Conservation (phyloP, 225 moss, liverwort and hornwort genomes). For the Bryoerythrophyllum caledonicum region DNA sequence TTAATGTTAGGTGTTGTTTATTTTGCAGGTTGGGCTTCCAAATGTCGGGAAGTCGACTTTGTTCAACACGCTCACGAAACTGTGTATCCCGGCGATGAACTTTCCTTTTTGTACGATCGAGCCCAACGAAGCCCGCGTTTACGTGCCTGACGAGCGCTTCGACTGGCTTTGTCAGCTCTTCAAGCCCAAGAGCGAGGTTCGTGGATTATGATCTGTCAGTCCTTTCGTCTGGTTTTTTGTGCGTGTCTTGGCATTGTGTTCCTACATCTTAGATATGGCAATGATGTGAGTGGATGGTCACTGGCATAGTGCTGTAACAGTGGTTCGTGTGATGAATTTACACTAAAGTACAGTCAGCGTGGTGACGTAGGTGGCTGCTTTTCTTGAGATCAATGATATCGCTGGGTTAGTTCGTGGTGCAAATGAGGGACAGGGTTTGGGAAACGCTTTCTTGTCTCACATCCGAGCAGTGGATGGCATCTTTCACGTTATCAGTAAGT, state of each 20-base stretch:
- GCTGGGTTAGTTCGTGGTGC: slow-evolving; percentile 98
- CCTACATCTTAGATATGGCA: not conserved
- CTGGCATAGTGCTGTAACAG: not conserved
- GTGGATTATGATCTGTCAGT: slow-evolving; percentile 5
- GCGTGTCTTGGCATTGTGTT: not conserved
- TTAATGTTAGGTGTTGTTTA: not conserved
- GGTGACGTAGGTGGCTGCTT: slow-evolving; percentile 76
- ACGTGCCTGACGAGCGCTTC: slow-evolving; percentile 90
- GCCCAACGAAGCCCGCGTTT: slow-evolving; percentile 96
- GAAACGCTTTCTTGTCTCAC: slow-evolving; percentile 95
- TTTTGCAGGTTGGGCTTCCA: slow-evolving; percentile 87
- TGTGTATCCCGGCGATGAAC: slow-evolving; percentile 91
- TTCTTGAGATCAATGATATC: slow-evolving; percentile 96
- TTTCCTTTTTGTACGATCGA: slow-evolving; percentile 99
- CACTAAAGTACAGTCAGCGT: not conserved
- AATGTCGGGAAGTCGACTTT: slow-evolving; percentile 99
- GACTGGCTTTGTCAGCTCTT: slow-evolving; percentile 94
- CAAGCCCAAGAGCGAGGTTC: slow-evolving; percentile 99
- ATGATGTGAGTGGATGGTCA: not conserved
- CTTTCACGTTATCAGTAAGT: slow-evolving; percentile 92
- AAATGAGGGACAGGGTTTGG: slow-evolving; percentile 93
- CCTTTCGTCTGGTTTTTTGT: not conserved
- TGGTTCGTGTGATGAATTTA: not conserved
- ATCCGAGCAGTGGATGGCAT: slow-evolving; percentile 98
- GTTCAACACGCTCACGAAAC: slow-evolving; percentile 96